Percentiles rank a stretch among this genome's conserved stretches.
phyloP scores from a whole-genome alignment of 257 asterid species.

The Mitragyna speciosa region DNA sequence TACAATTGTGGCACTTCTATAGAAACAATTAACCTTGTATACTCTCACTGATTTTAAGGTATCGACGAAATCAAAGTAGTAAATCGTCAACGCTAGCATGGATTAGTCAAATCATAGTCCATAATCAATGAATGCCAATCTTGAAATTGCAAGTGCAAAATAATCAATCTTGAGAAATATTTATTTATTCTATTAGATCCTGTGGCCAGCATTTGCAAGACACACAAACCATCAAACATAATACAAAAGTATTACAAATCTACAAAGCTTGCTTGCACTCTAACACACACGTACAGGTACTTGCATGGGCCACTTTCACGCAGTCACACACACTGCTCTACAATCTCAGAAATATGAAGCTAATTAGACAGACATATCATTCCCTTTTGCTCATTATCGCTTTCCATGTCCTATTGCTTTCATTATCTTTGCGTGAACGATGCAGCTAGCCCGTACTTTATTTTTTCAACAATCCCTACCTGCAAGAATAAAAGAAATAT shows the following conservation, averaged over 20 bases:
- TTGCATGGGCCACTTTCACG: background rate
- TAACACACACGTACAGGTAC: background rate
- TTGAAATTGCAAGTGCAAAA: too few species aligned
- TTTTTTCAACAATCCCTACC: background rate
- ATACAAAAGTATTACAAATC: background rate
- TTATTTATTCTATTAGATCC: too few species aligned
- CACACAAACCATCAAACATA: background rate
- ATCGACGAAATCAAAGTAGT: too few species aligned
- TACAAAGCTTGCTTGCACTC: background rate
- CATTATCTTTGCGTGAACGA: background rate
- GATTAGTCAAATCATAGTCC: too few species aligned
- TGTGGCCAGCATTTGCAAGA: background rate
- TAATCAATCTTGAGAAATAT: too few species aligned
- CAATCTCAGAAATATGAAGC: background rate
- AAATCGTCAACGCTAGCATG: too few species aligned
- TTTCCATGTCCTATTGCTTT: background rate
- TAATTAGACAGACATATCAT: background rate
- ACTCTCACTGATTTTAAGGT: too few species aligned
- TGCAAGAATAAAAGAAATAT: background rate
- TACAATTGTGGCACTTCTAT: too few species aligned
- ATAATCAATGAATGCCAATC: too few species aligned
- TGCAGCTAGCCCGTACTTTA: background rate
- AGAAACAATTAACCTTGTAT: too few species aligned
- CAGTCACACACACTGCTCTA: background rate
- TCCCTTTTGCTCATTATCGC: background rate